These are phyloP conservation scores for Diaporthe eres DNA, from an alignment of 2,329 filamentous ascomycete species.

Conservation along the genomic window DNA sequence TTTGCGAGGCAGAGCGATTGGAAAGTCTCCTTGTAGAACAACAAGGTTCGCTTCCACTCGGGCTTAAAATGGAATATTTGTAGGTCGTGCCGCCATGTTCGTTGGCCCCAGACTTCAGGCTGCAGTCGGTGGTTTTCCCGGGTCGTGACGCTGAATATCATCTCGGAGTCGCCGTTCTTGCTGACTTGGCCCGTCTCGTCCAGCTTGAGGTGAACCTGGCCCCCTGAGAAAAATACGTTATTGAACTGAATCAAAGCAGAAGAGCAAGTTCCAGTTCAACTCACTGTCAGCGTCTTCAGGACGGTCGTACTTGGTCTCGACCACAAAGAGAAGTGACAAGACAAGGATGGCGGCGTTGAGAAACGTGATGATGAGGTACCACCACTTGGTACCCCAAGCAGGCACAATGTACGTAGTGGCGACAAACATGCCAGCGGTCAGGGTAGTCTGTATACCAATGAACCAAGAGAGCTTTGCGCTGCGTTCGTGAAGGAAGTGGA, in stretches of 20 bases:
- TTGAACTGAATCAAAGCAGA: no score
- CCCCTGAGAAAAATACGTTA: neutral
- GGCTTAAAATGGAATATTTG: neutral
- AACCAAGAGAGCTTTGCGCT: conserved; percentile 20
- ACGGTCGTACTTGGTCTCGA: conserved; percentile 8
- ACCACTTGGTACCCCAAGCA: conserved; percentile 17
- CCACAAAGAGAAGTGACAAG: neutral
- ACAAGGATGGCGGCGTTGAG: neutral
- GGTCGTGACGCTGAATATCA: neutral
- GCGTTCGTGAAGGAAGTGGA: conserved; percentile 22
- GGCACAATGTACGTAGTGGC: conserved; percentile 12
- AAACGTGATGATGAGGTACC: conserved; percentile 22
- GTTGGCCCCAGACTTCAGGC: neutral
- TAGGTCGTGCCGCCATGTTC: neutral
- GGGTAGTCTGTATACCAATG: neutral
- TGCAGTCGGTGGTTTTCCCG: neutral
- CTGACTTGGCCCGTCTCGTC: neutral
- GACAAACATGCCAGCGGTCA: conserved; percentile 15
- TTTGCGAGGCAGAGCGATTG: neutral
- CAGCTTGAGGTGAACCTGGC: neutral
- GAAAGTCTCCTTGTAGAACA: neutral
- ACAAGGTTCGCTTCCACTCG: neutral
- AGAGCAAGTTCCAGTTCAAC: neutral
- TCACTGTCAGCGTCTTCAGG: conserved; percentile 14
- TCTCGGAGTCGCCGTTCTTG: neutral